Percentiles rank a stretch among this genome's conserved stretches.
These are phyloP conservation scores for Lineolata rhizophorae DNA, from an alignment of 495 filamentous ascomycete genomes.

Conservation along the genomic window DNA sequence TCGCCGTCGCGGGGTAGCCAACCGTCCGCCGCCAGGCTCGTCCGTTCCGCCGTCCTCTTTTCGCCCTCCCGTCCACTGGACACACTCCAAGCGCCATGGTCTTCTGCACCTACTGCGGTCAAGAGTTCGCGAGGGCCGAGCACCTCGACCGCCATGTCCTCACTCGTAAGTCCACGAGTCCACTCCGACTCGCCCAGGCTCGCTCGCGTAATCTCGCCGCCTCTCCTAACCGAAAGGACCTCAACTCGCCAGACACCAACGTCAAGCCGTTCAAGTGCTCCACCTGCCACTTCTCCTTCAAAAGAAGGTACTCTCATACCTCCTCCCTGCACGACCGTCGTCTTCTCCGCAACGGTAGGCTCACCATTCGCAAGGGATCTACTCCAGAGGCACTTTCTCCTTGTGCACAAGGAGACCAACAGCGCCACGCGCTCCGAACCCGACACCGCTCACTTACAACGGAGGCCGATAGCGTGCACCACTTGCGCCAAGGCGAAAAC, in stretches of 20 bases:
- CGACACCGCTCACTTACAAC: background rate
- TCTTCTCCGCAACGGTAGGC: too few relatives aligned
- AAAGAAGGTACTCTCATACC: background rate
- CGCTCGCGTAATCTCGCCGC: too few relatives aligned
- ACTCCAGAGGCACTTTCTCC: background rate
- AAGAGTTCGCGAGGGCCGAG: constrained; percentile 3
- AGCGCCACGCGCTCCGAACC: background rate
- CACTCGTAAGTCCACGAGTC: constrained; percentile 1
- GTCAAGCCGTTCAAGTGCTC: constrained; percentile 5
- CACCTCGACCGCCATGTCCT: constrained; percentile 4
- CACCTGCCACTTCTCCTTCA: constrained; percentile 4
- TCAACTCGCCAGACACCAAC: constrained; percentile 2
- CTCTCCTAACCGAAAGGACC: background rate
- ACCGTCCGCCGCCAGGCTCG: too few relatives aligned
- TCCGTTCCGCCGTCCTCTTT: too few relatives aligned
- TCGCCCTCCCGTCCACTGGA: too few relatives aligned
- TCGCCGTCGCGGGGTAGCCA: too few relatives aligned
- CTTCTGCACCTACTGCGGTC: constrained; percentile 5
- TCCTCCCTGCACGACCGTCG: background rate
- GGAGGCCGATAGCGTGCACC: constrained; percentile 28
- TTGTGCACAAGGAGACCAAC: constrained; percentile 1
- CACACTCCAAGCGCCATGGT: too few relatives aligned
- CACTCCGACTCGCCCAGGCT: too few relatives aligned
- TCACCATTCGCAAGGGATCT: background rate
- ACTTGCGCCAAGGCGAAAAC: constrained; percentile 36